Percentiles rank a stretch among this genome's conserved stretches.
These are phyloP conservation scores for Carpinus fangiana DNA, from an alignment of 306 rosid genomes.

Conservation along the genomic window DNA sequence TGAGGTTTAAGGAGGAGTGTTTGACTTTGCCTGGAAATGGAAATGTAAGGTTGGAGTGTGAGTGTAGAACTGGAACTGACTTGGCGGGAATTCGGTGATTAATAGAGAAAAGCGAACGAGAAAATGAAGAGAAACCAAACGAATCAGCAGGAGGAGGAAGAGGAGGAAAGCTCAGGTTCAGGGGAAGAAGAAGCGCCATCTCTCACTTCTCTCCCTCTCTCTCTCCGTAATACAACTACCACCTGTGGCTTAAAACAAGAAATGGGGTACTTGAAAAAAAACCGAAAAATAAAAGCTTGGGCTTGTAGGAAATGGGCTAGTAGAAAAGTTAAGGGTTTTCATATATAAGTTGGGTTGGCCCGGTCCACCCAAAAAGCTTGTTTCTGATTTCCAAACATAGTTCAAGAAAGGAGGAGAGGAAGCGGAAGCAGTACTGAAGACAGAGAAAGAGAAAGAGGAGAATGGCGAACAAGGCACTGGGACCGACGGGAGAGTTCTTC, in stretches of 20 bases:
- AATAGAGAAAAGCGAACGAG: slow-evolving; percentile 8
- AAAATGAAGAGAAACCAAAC: slow-evolving; percentile 3
- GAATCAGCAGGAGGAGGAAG: neutral
- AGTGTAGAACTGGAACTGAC: neutral
- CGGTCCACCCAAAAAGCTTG: neutral
- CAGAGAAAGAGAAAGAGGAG: neutral
- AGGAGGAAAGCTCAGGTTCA: neutral
- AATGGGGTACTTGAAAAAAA: too few relatives aligned
- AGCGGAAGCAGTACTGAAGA: neutral
- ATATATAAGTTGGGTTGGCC: too few relatives aligned
- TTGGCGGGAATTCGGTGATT: slow-evolving; percentile 12
- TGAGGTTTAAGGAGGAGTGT: neutral
- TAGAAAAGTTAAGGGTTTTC: too few relatives aligned
- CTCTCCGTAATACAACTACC: neutral
- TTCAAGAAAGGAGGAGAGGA: neutral
- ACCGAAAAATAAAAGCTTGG: too few relatives aligned
- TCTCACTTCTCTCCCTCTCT: neutral
- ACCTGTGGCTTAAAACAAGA: neutral
- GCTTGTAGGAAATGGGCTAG: too few relatives aligned
- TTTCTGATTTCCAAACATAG: neutral
- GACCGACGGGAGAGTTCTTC: slow-evolving; percentile 79
- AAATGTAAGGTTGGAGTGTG: slow-evolving; percentile 10
- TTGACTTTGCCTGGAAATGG: slow-evolving; percentile 18
- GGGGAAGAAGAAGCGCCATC: slow-evolving; percentile 16
- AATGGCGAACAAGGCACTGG: slow-evolving; percentile 52